Evolutionary conservation across 208 protist species (phyloP).

Genomic region (Leptomonas seymouri): DNA sequence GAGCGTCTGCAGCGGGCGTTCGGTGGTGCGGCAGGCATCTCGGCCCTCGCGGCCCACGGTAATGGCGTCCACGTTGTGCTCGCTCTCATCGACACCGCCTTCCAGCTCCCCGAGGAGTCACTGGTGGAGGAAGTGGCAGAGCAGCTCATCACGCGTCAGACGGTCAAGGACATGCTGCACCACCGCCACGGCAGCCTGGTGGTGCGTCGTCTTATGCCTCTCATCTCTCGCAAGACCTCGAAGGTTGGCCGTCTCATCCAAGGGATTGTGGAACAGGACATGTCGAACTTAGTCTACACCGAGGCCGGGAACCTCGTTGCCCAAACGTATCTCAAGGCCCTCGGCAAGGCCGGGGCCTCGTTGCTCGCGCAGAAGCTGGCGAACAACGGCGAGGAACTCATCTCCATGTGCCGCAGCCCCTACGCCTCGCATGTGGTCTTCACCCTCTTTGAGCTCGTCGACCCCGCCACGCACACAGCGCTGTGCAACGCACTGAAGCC

Average conservation of each 20-base stretch:
- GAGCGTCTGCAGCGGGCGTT: constrained; percentile 49
- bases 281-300: constrained; percentile 62
- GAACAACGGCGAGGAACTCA: constrained; percentile 57
- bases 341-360: constrained; percentile 52
- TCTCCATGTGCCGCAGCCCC: constrained; percentile 64
- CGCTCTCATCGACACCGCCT: constrained; percentile 52
- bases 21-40: constrained; percentile 48
- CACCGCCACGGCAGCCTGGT: constrained; percentile 74
- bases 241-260: constrained; percentile 65
- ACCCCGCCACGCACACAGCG: constrained; percentile 61
- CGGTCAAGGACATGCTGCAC: constrained; percentile 58
- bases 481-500: constrained; percentile 73
- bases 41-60: constrained; percentile 40
- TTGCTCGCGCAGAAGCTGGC: constrained; percentile 61
- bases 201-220: constrained; percentile 73
- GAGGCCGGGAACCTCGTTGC: constrained; percentile 82
- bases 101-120: constrained; percentile 37
- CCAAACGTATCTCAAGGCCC: constrained; percentile 68
- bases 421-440: constrained; percentile 84
- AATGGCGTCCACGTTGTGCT: constrained; percentile 82
- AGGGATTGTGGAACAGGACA: constrained; percentile 59
- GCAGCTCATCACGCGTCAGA: constrained; percentile 49
- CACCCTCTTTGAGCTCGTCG: constrained; percentile 71
- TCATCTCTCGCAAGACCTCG: constrained; percentile 58
- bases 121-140: constrained; percentile 59